Evolutionary conservation across 2,329 filamentous ascomycete genomes (phyloP).

Genomic region (Cercospora nicotianae): DNA sequence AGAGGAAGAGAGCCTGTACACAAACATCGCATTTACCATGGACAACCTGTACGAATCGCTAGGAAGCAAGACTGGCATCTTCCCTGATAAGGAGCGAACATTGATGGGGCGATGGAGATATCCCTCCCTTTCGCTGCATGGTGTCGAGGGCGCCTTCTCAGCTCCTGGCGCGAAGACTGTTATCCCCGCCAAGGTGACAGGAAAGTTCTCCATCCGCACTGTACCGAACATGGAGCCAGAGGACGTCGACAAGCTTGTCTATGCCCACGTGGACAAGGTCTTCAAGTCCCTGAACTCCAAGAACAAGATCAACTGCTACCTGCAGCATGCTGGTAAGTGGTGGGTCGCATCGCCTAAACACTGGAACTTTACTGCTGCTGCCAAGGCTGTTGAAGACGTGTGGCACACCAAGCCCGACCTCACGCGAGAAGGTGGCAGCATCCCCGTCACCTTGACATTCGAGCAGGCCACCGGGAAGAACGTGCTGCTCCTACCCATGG

Average conservation of each 20-base stretch:
- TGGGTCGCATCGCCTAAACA: conserved; percentile 97
- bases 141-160: conserved; percentile 91
- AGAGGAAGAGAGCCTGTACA: conserved; percentile 86
- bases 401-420: conserved; percentile 93
- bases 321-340: conserved; percentile 93
- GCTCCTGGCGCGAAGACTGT: conserved; percentile 95
- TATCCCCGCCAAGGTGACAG: conserved; percentile 94
- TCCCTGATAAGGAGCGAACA: conserved; percentile 83
- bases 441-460: conserved; percentile 94
- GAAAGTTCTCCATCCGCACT: conserved; percentile 97
- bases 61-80: conserved; percentile 83
- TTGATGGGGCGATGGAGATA: conserved; percentile 96
- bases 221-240: conserved; percentile 97
- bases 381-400: conserved; percentile 93
- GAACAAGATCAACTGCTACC: conserved; percentile 78
- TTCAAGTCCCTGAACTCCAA: conserved; percentile 89
- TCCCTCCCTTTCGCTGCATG: conserved; percentile 91
- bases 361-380: conserved; percentile 95
- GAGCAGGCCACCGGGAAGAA: conserved; percentile 98
- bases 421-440: conserved; percentile 94
- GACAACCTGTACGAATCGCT: conserved; percentile 89
- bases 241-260: conserved; percentile 81
- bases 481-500: conserved; percentile 92
- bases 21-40: conserved; percentile 92
- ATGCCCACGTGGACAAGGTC: conserved; percentile 76